Conservation (phyloP, 2,329 filamentous ascomycete species). For the Domatiomyces globalis region DNA sequence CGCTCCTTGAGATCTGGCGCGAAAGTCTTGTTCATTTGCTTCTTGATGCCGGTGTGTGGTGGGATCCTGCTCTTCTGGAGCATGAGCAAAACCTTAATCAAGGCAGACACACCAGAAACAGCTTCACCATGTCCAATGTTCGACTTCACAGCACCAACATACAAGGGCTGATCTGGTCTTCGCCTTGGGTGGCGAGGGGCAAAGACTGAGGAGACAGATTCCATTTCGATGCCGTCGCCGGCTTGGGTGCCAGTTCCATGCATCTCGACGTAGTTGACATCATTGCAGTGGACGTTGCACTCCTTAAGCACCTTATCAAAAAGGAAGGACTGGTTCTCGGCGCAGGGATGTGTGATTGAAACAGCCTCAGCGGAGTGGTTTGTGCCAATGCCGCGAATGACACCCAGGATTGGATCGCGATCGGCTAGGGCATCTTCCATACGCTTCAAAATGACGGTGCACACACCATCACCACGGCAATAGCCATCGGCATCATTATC, state of each 20-base stretch:
- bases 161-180: slow-evolving; percentile 22
- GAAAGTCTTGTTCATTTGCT: slow-evolving; percentile 23
- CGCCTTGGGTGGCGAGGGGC: slow-evolving; percentile 19
- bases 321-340: slow-evolving; percentile 25
- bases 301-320: slow-evolving; percentile 26
- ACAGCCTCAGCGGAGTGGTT: slow-evolving; percentile 51
- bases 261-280: slow-evolving; percentile 28
- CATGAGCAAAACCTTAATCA: slow-evolving; percentile 54
- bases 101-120: slow-evolving; percentile 23
- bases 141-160: slow-evolving; percentile 24
- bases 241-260: slow-evolving; percentile 31
- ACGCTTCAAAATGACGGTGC: slow-evolving; percentile 62
- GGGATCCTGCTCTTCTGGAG: slow-evolving; percentile 49
- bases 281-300: slow-evolving; percentile 24
- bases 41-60: slow-evolving; percentile 54
- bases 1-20: slow-evolving; percentile 23
- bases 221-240: slow-evolving; percentile 27
- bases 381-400: slow-evolving; percentile 59
- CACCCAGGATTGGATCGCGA: slow-evolving; percentile 54
- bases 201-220: slow-evolving; percentile 26
- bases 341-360: slow-evolving; percentile 32
- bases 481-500: slow-evolving; percentile 71
- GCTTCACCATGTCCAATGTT: slow-evolving; percentile 35
- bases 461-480: slow-evolving; percentile 64
- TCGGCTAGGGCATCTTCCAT: slow-evolving; percentile 65